Evolutionary conservation across 805 yeast species (phyloP).

Genomic region (Novakomyces olei): DNA sequence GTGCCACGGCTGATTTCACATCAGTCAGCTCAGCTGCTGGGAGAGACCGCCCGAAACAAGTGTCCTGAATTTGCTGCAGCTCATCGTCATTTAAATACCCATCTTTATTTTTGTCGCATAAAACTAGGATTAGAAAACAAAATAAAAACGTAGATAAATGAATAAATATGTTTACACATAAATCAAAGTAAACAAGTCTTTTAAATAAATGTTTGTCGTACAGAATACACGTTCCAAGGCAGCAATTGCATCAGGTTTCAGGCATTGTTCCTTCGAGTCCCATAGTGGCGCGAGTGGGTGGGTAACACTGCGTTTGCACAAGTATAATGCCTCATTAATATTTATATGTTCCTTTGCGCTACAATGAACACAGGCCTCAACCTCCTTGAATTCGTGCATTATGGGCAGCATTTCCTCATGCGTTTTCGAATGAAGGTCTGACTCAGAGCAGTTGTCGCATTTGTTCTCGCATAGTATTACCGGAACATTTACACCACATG

Average conservation of each 20-base stretch:
- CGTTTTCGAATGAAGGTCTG: conserved; percentile 26
- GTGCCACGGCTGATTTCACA: conserved; percentile 17
- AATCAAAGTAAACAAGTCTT: too few relatives aligned
- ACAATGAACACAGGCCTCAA: conserved; percentile 75
- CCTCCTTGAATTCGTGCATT: conserved; percentile 75
- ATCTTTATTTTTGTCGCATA: conserved; percentile 80
- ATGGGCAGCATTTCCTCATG: conserved; percentile 72
- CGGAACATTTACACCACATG: conserved; percentile 83
- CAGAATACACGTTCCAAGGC: conserved; percentile 63
- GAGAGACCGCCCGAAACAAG: conserved; percentile 45
- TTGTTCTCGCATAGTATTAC: conserved; percentile 80
- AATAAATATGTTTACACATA: background rate
- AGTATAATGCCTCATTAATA: conserved; percentile 62
- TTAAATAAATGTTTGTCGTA: conserved; percentile 4
- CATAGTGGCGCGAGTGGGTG: conserved; percentile 84
- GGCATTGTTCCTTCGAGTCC: conserved; percentile 68
- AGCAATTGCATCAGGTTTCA: conserved; percentile 52
- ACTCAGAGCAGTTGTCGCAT: conserved; percentile 26
- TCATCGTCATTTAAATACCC: conserved; percentile 56
- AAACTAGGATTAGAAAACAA: conserved; percentile 14
- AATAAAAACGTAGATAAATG: background rate
- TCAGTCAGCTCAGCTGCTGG: conserved; percentile 21
- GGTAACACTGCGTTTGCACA: conserved; percentile 81
- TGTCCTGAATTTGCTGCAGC: conserved; percentile 40
- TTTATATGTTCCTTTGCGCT: conserved; percentile 69